phyloP scores from a whole-genome alignment of 2,329 filamentous ascomycete species.

The Pseudogymnoascus sp. region DNA sequence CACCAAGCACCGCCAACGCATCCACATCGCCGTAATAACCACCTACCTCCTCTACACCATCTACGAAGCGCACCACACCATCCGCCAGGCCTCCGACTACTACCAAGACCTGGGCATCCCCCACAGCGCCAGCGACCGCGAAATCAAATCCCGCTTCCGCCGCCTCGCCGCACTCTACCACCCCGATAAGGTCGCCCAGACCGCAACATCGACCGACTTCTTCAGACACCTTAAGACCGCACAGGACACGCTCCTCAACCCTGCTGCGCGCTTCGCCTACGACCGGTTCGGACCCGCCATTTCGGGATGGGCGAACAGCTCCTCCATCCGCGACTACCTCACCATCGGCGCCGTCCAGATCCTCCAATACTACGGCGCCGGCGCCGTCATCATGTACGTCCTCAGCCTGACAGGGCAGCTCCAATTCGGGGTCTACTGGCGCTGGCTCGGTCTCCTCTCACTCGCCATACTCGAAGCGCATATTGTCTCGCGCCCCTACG shows the following conservation, averaged over 20 bases:
- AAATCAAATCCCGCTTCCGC: constrained; percentile 78
- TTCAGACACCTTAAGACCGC: constrained; percentile 81
- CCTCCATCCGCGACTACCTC: constrained; percentile 66
- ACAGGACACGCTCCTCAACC: constrained; percentile 72
- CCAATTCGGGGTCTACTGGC: constrained; percentile 57
- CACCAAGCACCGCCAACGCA: constrained; percentile 66
- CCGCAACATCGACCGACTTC: constrained; percentile 34
- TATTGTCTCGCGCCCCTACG: constrained; percentile 45
- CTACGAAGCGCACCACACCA: constrained; percentile 80
- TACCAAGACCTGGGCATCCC: constrained; percentile 70
- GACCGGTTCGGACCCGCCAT: constrained; percentile 77
- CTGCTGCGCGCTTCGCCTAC: constrained; percentile 74
- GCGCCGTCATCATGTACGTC: constrained; percentile 49
- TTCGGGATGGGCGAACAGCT: constrained; percentile 55
- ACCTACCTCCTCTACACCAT: constrained; percentile 85
- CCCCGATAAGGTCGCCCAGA: constrained; percentile 62
- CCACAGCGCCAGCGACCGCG: constrained; percentile 59
- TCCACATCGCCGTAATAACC: constrained; percentile 74
- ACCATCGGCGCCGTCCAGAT: constrained; percentile 54
- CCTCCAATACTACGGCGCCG: constrained; percentile 52
- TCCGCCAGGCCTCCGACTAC: constrained; percentile 64
- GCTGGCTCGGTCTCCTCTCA: constrained; percentile 49
- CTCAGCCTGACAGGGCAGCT: constrained; percentile 59
- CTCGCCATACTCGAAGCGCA: constrained; percentile 51
- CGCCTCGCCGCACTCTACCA: constrained; percentile 64